Conservation (phyloP, 1,284 basidiomycete genomes). For the Mycena citricolor region DNA sequence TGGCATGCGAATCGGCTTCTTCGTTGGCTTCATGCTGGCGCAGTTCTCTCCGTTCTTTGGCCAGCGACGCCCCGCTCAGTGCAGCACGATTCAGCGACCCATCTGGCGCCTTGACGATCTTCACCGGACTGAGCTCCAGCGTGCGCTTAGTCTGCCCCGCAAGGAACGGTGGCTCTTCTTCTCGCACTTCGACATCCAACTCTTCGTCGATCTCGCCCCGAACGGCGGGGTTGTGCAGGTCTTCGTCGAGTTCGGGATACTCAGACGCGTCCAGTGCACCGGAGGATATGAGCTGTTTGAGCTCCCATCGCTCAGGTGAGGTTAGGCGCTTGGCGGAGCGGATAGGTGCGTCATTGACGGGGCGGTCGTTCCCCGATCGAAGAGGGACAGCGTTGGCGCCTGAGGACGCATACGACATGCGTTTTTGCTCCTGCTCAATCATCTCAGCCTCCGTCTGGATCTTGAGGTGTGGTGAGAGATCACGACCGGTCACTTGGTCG, state of each 20-base stretch:
- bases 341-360: slow-evolving; percentile 45
- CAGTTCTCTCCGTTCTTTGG: slow-evolving; percentile 93
- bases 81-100: slow-evolving; percentile 96
- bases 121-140: slow-evolving; percentile 94
- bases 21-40: slow-evolving; percentile 95
- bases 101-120: slow-evolving; percentile 94
- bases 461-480: slow-evolving; percentile 90
- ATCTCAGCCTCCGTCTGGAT: slow-evolving; percentile 93
- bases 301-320: slow-evolving; percentile 98
- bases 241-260: slow-evolving; percentile 95
- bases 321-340: slow-evolving; percentile 90
- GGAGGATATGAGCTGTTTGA: slow-evolving; percentile 97
- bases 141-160: slow-evolving; percentile 95
- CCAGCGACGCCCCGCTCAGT: slow-evolving; percentile 87
- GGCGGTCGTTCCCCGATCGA: slow-evolving; percentile 35
- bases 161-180: slow-evolving; percentile 96
- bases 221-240: slow-evolving; percentile 75
- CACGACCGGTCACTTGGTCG: slow-evolving; percentile 86
- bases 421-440: slow-evolving; percentile 66
- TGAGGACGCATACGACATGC: slow-evolving; percentile 58
- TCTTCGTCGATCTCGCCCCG: slow-evolving; percentile 92
- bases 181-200: slow-evolving; percentile 94
- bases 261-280: slow-evolving; percentile 91
- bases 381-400: slow-evolving; percentile 74
- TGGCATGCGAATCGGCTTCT: slow-evolving; percentile 88